Base-by-base conservation (phyloP, 768 basidiomycete genomes). In the Mrakia frigida region DNA sequence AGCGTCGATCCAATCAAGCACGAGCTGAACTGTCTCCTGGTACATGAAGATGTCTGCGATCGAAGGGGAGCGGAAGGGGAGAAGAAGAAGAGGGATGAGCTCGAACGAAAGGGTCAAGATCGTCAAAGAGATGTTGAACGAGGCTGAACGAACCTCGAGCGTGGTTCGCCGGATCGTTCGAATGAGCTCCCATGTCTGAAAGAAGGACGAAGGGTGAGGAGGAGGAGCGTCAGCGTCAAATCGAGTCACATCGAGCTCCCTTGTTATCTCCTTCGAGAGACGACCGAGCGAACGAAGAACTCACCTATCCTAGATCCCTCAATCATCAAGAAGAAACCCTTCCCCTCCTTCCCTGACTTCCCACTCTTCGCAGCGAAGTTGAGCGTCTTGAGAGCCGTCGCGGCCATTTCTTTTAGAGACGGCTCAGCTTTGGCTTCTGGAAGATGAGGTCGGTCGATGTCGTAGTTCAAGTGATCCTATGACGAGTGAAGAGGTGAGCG, bases 321-420 rank as follows among this genome's bases (percentile, higher is more conserved):
- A 28, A 82, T 78, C 78, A 81, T 78, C 43, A 82, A 69, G 69
- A 82, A 80, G 74, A 81, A 81, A 0, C 81, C 81, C 70, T 77
- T 71, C 3, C 73, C 72, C 16, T 50, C 67, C 14, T 71, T 71
- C 18, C n/a, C 35, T 11, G n/a, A 13, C 31, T 79, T 77, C 3
- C 16, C 28, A 3, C n/a, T 39, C 21, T 33, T 4, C 1, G 74
- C 78, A 1, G 60, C 60, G 0, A 33, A 56, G 33, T 78, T 39
- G 6, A 82, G 76, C 28, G 77, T 78, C 11, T 70, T 60, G 28
- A 82, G 53, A 0, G 81, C 81, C 7, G 80, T 78, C 6, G 39
- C 52, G 0, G 80, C 52, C 80, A 82, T 81, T 35, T 81, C 80
- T 28, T 74, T 77, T 25, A 82, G 65, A 14, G 78, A 69, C 1